These are phyloP conservation scores for Microsporum audouinii DNA, from an alignment of 2,329 filamentous ascomycete species.

Conservation along the genomic window DNA sequence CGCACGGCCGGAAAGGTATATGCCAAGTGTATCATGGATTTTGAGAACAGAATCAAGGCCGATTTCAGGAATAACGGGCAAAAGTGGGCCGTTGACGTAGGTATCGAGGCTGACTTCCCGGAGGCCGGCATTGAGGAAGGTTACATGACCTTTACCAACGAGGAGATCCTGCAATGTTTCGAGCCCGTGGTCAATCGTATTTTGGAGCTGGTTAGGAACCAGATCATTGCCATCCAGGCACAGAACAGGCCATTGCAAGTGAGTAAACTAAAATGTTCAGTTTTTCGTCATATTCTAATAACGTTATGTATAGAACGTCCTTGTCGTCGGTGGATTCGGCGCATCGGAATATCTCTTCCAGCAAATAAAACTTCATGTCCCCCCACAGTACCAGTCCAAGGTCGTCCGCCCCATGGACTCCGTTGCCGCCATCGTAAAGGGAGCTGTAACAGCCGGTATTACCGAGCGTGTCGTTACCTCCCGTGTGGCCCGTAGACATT, in stretches of 20 bases:
- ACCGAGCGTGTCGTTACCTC: slow-evolving; percentile 94
- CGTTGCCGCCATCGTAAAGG: slow-evolving; percentile 95
- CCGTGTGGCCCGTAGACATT: slow-evolving; percentile 91
- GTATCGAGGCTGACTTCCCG: slow-evolving; percentile 95
- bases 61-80: slow-evolving; percentile 99
- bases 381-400: slow-evolving; percentile 96
- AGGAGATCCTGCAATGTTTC: slow-evolving; percentile 97
- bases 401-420: slow-evolving; percentile 98
- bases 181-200: slow-evolving; percentile 97
- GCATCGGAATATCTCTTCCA: slow-evolving; percentile 98
- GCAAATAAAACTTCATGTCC: slow-evolving; percentile 97
- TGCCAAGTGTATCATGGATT: slow-evolving; percentile 99
- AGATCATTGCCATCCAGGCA: slow-evolving; percentile 97
- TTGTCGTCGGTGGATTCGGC: slow-evolving; percentile 96
- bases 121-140: slow-evolving; percentile 97
- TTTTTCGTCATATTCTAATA: not conserved
- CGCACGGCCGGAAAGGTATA: slow-evolving; percentile 97
- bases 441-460: slow-evolving; percentile 93
- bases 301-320: slow-evolving; percentile 54
- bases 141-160: slow-evolving; percentile 99
- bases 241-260: slow-evolving; percentile 84
- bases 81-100: slow-evolving; percentile 98
- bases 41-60: slow-evolving; percentile 98
- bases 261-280: slow-evolving; percentile 17
- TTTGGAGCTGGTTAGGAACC: slow-evolving; percentile 87